Base-by-base conservation (phyloP, 495 filamentous ascomycete species). In the Penicillium malachiteum region DNA sequence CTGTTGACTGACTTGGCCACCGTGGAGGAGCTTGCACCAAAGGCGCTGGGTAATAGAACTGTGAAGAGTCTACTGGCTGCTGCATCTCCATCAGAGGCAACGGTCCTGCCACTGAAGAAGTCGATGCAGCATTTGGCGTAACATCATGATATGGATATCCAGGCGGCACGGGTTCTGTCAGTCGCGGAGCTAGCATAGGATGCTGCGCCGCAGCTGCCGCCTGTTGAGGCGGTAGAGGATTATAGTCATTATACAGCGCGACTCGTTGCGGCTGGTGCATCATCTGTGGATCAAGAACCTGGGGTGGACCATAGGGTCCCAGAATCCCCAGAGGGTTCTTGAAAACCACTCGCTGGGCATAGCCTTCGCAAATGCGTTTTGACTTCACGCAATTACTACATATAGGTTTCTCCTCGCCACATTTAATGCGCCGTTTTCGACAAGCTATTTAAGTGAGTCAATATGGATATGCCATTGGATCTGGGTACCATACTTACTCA, bases 371-470 rank as follows among this genome's bases (percentile, higher is more conserved):
- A 39, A 86, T 78, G 10, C 94, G 85, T 69, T 94, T 96, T 10
- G 93, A 96, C 66, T 96, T 97, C 70, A 92, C 84, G 74, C 94
- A 98, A 68, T 97, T 91, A 56, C 80, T 84, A 74, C 94, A 97
- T 13, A 84, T 91, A 5, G 93, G 94, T 52, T 90, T 89, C 67
- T 94, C 91, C 67, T 97, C 94, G 48, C 93, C 94, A 68, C 94
- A 98, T 73, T 98, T 98, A 69, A 98, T 97, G 46, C 94, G 89
- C 16, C 94, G 85, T 71, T 87, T 92, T 48, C 94, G 88, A 78
- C 94, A 98, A 48, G 94, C 90, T 95, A 63, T 31, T 17, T 55
- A 55, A 30, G 11, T 45, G 44, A n/a, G 60, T 65, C 43, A 66
- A 57, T 21, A 12, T 30, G 10, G 9, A 41, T 35, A 30, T 55